Evolutionary conservation across 2,329 filamentous ascomycete species (phyloP), one percentile per base, ranked within the genome.

Genomic region (Beauveria varroae): DNA sequence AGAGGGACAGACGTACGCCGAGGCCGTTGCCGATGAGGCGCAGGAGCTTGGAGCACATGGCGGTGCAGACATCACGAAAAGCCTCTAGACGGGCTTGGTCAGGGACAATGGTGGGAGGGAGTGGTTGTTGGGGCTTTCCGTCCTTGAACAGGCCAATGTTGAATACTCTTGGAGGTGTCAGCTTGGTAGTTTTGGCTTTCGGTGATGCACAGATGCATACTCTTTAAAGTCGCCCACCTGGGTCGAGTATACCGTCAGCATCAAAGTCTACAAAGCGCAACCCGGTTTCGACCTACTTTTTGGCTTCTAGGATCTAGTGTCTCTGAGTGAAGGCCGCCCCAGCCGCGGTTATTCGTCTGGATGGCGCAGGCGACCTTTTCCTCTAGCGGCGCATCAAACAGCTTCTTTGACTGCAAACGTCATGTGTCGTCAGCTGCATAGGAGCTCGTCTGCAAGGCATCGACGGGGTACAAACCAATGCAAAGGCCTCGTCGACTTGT

Each of bases 201-300:
- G 46, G 41, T 49, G 16, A 40, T 37, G 34, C 12, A 54, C 30
- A 53, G 30, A 28, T 18, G 68, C 77, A 68, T 75, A 93, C 90
- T 96, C 91, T 80, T 96, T 96, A 68, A 91, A 91, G 70, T 96
- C 92, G 18, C 91, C 90, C 37, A 86, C 80, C 87, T 91, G 65
- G 50, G 53, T 37, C 34, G 1, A 37, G 18, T n/a, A 2, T 2
- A 14, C 24, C 3, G 22, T 60, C n/a, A 63, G 51, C 34, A 46
- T 28, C 20, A 34, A 41, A 20, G 20, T 26, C 5, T 5, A 37
- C 14, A 14, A 37, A 16, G 34, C 30, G 4, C 14, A 12, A 63
- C 3, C 14, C 24, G 20, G 43, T 9, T 1, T 51, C 14, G 72
- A 72, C 76, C 69, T 79, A 89, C 90, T 73, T 86, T 85, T 73